Evolutionary conservation across 805 yeast species (phyloP), one percentile per base, ranked within the genome.

Genomic region (Candida berthetii): DNA sequence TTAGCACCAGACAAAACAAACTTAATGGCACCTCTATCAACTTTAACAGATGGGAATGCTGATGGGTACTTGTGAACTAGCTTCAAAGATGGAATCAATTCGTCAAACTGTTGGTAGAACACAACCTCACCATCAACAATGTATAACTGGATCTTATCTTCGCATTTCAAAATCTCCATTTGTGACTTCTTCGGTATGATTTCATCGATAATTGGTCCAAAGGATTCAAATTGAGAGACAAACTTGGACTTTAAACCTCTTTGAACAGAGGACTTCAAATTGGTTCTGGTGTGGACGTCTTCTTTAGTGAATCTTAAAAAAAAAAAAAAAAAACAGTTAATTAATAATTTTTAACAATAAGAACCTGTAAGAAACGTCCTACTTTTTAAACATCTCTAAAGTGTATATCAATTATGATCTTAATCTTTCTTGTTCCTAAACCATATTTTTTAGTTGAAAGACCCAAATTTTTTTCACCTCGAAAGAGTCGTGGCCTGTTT

Each of bases 1-100:
- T 90, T 90, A 24, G 97, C 96, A 42, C 97, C 98, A 4, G 95
- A 83, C n/a, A 90, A 67, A 20, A 90, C 93, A 57, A 90, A 90
- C 63, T 90, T 90, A 60, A 90, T 90, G 39, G 98, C 98, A 43
- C 98, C 98, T 59, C 96, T 75, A 56, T 90, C 98, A 11, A 91
- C 97, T 57, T 81, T 85, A 35, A 90, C 95, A 29, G 76, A 66
- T 18, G 96, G 96, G 66, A 90, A 90, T 31, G 82, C 77, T 9
- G 74, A 71, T 5, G 97, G 96, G 57, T 82, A 86, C 60, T 79
- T 79, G 64, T 88, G 96, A 25, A 88, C 87, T 15, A 83, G 61
- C 51, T 71, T 76, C 49, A 91, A 69, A 28, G 86, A 65, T 14
- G 97, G 97, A 42, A 86, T 74, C 52, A 89, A 65, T 46, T 77